These are phyloP conservation scores for Ulota crispa DNA, from an alignment of 225 moss, liverwort and hornwort species.

Conservation along the genomic window DNA sequence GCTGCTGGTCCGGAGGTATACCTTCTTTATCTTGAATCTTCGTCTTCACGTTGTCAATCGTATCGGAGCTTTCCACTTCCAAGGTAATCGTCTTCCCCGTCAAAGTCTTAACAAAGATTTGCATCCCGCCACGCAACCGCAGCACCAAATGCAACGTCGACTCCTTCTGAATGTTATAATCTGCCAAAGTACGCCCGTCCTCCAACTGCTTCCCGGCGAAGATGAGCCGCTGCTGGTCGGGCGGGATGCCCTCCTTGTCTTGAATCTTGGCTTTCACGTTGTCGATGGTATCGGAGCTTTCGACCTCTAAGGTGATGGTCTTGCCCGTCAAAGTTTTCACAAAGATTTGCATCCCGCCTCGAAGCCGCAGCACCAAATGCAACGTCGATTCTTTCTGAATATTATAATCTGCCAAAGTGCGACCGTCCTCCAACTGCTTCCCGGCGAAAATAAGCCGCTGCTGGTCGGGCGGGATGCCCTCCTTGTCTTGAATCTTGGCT, in stretches of 20 bases:
- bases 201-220: slow-evolving; percentile 45
- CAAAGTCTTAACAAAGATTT: slow-evolving; percentile 46
- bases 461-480: slow-evolving; percentile 37
- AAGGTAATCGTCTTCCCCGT: slow-evolving; percentile 46
- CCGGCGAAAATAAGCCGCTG: slow-evolving; percentile 41
- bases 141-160: slow-evolving; percentile 44
- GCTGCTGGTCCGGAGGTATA: slow-evolving; percentile 38
- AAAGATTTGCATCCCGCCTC: slow-evolving; percentile 45
- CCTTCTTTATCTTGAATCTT: slow-evolving; percentile 48
- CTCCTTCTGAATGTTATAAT: slow-evolving; percentile 43
- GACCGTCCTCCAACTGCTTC: slow-evolving; percentile 46
- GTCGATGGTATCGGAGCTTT: slow-evolving; percentile 37
- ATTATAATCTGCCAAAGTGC: slow-evolving; percentile 38
- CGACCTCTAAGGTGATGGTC: slow-evolving; percentile 40
- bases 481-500: slow-evolving; percentile 41
- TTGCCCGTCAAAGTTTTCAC: slow-evolving; percentile 48
- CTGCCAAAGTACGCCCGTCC: slow-evolving; percentile 40
- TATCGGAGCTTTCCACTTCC: slow-evolving; percentile 43
- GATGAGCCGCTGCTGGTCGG: slow-evolving; percentile 38
- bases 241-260: slow-evolving; percentile 36
- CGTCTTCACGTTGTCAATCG: slow-evolving; percentile 37
- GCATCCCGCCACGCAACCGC: slow-evolving; percentile 39
- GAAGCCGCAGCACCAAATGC: slow-evolving; percentile 37
- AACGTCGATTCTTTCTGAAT: slow-evolving; percentile 45
- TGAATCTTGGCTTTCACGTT: slow-evolving; percentile 43